Evolutionary conservation across 2,329 filamentous ascomycete genomes (phyloP), one percentile per base, ranked within the genome.

Genomic region (Colletotrichum limetticola): DNA sequence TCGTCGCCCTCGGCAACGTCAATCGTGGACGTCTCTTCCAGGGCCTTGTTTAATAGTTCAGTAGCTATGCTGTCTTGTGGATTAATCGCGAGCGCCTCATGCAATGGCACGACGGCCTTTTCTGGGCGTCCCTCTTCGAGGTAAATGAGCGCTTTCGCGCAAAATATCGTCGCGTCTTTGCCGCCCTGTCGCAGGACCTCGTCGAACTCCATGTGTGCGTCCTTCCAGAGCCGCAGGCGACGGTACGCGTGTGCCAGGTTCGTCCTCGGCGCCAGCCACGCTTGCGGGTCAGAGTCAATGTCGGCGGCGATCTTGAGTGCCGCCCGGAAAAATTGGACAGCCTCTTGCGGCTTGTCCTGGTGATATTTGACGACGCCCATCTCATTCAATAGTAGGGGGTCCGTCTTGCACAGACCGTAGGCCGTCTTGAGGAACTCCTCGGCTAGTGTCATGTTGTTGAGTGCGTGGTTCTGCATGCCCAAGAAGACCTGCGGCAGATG

Each of bases 311-410:
- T 90, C 60, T 89, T 86, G 22, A 99, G 89, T 0, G 97, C 94
- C 74, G 92, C 90, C 8, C 88, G 88, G 81, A 99, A 98, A 74
- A 95, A 90, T 35, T 91, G 88, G 11, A 94, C 91, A 0, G 97
- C 95, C 28, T 93, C 91, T 72, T 91, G 88, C 7, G 95, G 89
- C 63, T 93, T 90, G 76, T 94, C 92, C 80, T 98, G 95, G 80
- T 98, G 95, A 80, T 98, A 99, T 76, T 95, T 92, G n/a, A 98
- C 95, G 4, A 98, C 92, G 4, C 96, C 97, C 84, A 98, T 92
- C 84, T 99, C 97, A 80, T 99, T 99, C 68, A 99, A 87, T 4
- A 99, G 90, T 6, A 98, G 85, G 0, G 97, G 97, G 78, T 99
- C 97, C 1, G 91, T 93, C 77, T 92, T 91, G 85, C 95, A 97